A percentile compares a stretch with the other conserved stretches of the same genome.
phyloP scores from a whole-genome alignment of 306 rosid species.

The Luffa acutangula region DNA sequence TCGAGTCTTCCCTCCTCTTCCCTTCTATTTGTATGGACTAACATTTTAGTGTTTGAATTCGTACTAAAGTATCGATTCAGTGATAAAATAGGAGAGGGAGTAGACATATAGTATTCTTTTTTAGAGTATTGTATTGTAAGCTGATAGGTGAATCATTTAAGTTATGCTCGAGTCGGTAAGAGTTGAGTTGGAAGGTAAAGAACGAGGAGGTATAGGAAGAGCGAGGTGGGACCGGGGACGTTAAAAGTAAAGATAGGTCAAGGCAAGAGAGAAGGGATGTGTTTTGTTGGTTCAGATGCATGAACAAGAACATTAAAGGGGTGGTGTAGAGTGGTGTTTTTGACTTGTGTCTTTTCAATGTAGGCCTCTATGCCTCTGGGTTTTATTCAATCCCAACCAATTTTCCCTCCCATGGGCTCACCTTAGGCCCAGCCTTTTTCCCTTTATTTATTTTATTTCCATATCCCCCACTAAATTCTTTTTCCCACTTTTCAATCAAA shows the following conservation, averaged over 20 bases:
- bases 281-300: constrained; percentile 7
- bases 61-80: background rate
- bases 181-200: background rate
- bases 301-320: constrained; percentile 6
- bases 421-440: background rate
- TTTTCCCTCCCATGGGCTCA: constrained; percentile 3
- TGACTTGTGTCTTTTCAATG: constrained; percentile 2
- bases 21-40: background rate
- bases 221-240: background rate
- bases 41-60: background rate
- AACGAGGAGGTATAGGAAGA: background rate
- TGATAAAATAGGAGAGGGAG: background rate
- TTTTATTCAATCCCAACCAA: constrained; percentile 1
- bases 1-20: background rate
- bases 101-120: background rate
- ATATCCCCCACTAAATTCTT: background rate
- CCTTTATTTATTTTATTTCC: background rate
- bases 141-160: background rate
- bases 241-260: background rate
- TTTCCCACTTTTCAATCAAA: background rate
- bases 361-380: background rate
- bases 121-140: background rate
- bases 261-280: background rate
- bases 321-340: background rate
- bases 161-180: background rate